Base-by-base conservation (phyloP, 2,329 filamentous ascomycete genomes). In the Ampelomyces quisqualis region DNA sequence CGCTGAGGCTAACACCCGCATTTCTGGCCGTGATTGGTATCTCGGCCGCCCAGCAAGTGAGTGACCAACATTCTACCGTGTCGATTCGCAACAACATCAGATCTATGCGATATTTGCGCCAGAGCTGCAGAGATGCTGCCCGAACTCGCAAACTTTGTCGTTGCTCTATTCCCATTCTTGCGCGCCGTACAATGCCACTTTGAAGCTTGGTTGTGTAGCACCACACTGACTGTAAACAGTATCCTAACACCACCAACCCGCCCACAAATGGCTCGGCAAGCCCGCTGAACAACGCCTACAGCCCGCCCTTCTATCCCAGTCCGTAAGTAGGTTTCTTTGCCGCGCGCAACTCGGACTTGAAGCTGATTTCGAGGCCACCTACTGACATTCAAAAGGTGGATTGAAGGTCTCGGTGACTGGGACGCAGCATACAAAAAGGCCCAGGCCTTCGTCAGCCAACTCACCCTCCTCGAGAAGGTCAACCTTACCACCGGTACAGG, bases 401-500 rank as follows among this genome's bases (percentile, higher is more conserved):
- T 85, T 71, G 80, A 86, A 49, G 85, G 87, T 13, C 67, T 79
- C 5, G 86, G 86, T 10, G 64, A 61, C 30, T 95, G 90, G 90
- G 77, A 79, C 38, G 78, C 81, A 5, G 88, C 89, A 26, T 90
- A 95, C 55, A 72, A 70, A 14, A 84, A 86, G 67, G 90, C 90
- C 1, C 81, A 80, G 53, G 80, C 77, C 2, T 91, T 95, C 58
- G 89, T 96, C 31, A 85, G 85, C 7, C 82, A 90, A 64, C 71
- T 95, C 70, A 95, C 89, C 1, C 76, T 95, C 23, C 64, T 82
- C 8, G 90, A 96, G 68, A 96, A 95, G 73, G 89, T 97, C 69
- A 97, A 97, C 68, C 68, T 98, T 51, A 97, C 91, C 2, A 96
- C 90, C 1, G 91, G 91, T 67, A 80, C 86, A 50, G 90, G 90